Evolutionary conservation across 352 stramenopile species (phyloP).

Genomic region (Globisporangium lucens): DNA sequence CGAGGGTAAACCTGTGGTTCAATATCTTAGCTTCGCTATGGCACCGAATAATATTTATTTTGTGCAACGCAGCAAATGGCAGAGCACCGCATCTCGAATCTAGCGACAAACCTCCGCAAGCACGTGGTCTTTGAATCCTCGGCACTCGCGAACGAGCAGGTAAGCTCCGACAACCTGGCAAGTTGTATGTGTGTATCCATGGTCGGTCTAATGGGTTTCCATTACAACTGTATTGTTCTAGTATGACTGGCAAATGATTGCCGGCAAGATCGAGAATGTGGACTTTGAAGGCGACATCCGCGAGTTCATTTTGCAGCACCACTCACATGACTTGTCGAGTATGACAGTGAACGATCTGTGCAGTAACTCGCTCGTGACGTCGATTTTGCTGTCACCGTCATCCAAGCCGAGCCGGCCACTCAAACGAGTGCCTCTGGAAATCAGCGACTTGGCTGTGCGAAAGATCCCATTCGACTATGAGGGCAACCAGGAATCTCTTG

Average conservation of each 20-base stretch:
- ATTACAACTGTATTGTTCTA: conserved; percentile 11
- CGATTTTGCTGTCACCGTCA: conserved; percentile 37
- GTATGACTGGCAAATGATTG: conserved; percentile 87
- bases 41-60: no score
- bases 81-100: conserved; percentile 64
- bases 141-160: conserved; percentile 77
- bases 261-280: conserved; percentile 65
- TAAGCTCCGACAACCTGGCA: conserved; percentile 16
- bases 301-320: conserved; percentile 59
- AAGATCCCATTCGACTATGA: conserved; percentile 59
- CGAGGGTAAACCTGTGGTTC: not conserved
- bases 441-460: conserved; percentile 57
- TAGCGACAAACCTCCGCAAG: conserved; percentile 75
- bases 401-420: conserved; percentile 46
- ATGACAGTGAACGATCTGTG: conserved; percentile 76
- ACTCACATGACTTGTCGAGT: conserved; percentile 27
- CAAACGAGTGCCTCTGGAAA: conserved; percentile 52
- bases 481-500: conserved; percentile 51
- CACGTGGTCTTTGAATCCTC: conserved; percentile 83
- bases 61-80: conserved; percentile 46
- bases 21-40: not conserved
- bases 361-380: conserved; percentile 27
- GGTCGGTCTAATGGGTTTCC: not conserved
- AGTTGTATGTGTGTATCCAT: not conserved
- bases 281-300: conserved; percentile 66